Conservation (phyloP, 805 yeast species). For the Soucietia sequanensis region DNA sequence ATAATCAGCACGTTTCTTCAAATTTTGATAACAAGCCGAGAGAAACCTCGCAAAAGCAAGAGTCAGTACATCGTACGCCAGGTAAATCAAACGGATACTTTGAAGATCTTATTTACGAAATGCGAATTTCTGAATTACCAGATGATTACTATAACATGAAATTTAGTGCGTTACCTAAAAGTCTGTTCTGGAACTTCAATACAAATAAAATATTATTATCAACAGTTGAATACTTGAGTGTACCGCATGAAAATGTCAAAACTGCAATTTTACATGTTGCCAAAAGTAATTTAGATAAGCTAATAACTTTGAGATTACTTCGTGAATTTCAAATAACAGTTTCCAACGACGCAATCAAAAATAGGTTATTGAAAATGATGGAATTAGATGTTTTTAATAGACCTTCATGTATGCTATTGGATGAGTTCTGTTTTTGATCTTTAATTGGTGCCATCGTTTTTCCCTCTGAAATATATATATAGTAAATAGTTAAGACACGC, state of each 20-base stretch:
- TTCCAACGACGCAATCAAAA: slow-evolving; percentile 7
- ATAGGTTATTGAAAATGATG: slow-evolving; percentile 17
- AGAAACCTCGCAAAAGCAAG: too few relatives aligned
- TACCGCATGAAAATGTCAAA: slow-evolving; percentile 4
- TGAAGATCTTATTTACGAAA: slow-evolving; percentile 5
- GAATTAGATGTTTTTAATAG: slow-evolving; percentile 16
- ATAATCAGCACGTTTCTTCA: too few relatives aligned
- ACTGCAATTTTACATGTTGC: slow-evolving; percentile 7
- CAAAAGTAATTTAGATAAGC: too few relatives aligned
- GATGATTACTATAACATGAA: slow-evolving; percentile 11
- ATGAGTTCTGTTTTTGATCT: too few relatives aligned
- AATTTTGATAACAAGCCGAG: too few relatives aligned
- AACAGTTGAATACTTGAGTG: slow-evolving; percentile 15
- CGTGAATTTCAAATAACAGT: slow-evolving; percentile 6
- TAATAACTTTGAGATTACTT: too few relatives aligned
- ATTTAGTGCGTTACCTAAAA: slow-evolving; percentile 7
- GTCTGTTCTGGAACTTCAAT: slow-evolving; percentile 16
- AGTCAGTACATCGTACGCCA: too few relatives aligned
- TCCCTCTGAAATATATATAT: too few relatives aligned
- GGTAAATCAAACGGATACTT: too few relatives aligned
- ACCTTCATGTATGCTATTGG: too few relatives aligned
- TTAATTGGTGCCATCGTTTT: too few relatives aligned
- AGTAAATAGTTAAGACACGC: too few relatives aligned
- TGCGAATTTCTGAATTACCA: slow-evolving; percentile 5
- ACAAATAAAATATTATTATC: slow-evolving; percentile 15